These are phyloP conservation scores for Pseudonitzschia delicatissima DNA, from an alignment of 108 stramenopile genomes.

Conservation along the genomic window DNA sequence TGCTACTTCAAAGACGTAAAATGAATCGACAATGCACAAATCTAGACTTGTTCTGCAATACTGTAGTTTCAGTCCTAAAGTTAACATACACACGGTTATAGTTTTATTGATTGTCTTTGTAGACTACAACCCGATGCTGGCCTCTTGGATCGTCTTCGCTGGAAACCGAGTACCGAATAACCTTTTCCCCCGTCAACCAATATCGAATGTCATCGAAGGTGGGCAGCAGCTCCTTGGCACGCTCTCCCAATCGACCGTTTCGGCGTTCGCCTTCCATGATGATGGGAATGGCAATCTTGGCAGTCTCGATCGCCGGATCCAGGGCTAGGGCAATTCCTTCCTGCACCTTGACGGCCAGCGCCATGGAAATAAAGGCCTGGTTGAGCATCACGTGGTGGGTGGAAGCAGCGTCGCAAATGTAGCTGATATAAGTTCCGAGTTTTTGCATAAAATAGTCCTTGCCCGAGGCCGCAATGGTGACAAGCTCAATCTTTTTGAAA, in stretches of 20 bases:
- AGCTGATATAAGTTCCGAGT: slow-evolving; percentile 47
- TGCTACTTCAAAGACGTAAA: too few species aligned
- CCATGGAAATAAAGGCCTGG: slow-evolving; percentile 53
- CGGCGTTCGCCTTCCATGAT: slow-evolving; percentile 46
- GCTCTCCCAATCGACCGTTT: slow-evolving; percentile 10
- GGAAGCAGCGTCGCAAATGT: slow-evolving; percentile 50
- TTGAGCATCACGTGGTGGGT: slow-evolving; percentile 56
- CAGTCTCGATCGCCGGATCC: slow-evolving; percentile 47
- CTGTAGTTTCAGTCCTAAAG: too few species aligned
- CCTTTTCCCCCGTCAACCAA: slow-evolving; percentile 19
- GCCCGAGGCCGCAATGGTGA: slow-evolving; percentile 32
- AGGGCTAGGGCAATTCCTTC: slow-evolving; percentile 64
- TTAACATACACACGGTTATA: too few species aligned
- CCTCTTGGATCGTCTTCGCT: too few species aligned
- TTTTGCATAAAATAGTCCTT: slow-evolving; percentile 53
- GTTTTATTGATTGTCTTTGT: too few species aligned
- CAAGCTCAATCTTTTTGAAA: slow-evolving; percentile 39
- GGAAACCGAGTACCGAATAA: too few species aligned
- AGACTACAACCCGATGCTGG: too few species aligned
- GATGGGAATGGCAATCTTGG: slow-evolving; percentile 51
- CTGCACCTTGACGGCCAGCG: slow-evolving; percentile 59
- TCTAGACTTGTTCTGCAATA: too few species aligned
- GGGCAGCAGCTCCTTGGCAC: slow-evolving; percentile 17
- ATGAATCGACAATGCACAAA: too few species aligned
- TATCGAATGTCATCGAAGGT: not conserved